Conservation (phyloP, 2,329 filamentous ascomycete genomes). For the Cercospora beticola region DNA sequence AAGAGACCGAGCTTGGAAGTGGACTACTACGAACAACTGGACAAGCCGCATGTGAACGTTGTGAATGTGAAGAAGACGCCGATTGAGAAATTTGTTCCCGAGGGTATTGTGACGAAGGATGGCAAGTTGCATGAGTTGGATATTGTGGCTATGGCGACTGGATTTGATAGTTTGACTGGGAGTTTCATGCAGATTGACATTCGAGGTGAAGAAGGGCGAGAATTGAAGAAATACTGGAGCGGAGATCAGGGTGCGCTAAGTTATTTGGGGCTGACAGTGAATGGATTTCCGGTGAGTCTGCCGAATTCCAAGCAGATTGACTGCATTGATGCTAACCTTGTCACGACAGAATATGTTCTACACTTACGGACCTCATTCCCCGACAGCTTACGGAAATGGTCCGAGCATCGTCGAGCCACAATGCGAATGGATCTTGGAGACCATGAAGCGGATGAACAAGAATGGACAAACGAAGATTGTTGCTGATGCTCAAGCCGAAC, state of each 20-base stretch:
- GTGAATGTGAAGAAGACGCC: constrained; percentile 44
- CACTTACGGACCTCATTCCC: constrained; percentile 46
- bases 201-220: constrained; percentile 25
- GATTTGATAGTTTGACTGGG: constrained; percentile 44
- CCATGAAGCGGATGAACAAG: constrained; percentile 41
- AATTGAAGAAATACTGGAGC: constrained; percentile 44
- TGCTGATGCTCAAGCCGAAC: constrained; percentile 43
- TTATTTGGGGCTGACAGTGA: constrained; percentile 39
- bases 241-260: constrained; percentile 43
- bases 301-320: constrained; percentile 34
- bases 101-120: constrained; percentile 49
- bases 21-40: constrained; percentile 48
- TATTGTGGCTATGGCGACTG: constrained; percentile 47
- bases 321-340: constrained; percentile 22
- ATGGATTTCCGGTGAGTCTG: constrained; percentile 39
- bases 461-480: constrained; percentile 44
- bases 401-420: constrained; percentile 42
- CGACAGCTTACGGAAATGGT: constrained; percentile 44
- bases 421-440: constrained; percentile 46
- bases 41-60: constrained; percentile 44
- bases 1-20: constrained; percentile 46
- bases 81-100: constrained; percentile 50
- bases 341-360: constrained; percentile 38
- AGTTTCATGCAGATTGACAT: constrained; percentile 39
- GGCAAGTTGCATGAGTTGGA: constrained; percentile 45